Evolutionary conservation across 495 filamentous ascomycete genomes (phyloP).

Genomic region (Hypoxylon subgilvum): DNA sequence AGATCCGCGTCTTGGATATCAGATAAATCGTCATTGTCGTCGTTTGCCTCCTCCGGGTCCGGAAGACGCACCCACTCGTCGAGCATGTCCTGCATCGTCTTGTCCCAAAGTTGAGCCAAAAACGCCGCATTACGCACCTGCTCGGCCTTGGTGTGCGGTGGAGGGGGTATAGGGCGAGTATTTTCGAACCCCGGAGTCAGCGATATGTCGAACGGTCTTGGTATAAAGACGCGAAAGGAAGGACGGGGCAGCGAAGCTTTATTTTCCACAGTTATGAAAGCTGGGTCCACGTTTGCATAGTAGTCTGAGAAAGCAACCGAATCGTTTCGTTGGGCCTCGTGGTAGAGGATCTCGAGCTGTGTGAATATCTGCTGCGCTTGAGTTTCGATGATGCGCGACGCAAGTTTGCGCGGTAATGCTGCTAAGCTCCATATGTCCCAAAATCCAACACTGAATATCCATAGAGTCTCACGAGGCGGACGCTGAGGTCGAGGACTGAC

Average conservation of each 20-base stretch:
- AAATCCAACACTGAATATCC: constrained; percentile 53
- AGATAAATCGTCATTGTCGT: constrained; percentile 6
- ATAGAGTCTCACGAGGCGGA: constrained; percentile 49
- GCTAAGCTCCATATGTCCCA: constrained; percentile 58
- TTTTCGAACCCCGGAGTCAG: constrained; percentile 50
- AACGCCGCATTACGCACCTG: constrained; percentile 48
- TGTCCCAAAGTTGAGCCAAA: constrained; percentile 45
- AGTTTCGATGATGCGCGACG: constrained; percentile 36
- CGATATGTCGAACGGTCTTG: constrained; percentile 52
- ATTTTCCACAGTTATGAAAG: background rate
- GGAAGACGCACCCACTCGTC: constrained; percentile 39
- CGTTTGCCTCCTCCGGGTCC: constrained; percentile 17
- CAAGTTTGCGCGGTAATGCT: constrained; percentile 44
- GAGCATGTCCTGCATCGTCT: constrained; percentile 29
- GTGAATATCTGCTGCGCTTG: constrained; percentile 44
- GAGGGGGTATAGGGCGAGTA: constrained; percentile 33
- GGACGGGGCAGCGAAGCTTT: background rate
- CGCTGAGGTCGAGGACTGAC: constrained; percentile 24
- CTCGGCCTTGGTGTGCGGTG: constrained; percentile 39
- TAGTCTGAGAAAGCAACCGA: constrained; percentile 38
- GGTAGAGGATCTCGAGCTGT: constrained; percentile 51
- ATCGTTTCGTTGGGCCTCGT: constrained; percentile 39
- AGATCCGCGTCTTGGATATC: constrained; percentile 27
- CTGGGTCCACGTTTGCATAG: background rate
- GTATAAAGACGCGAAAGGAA: constrained; percentile 51